phyloP scores from a whole-genome alignment of 2,329 filamentous ascomycete species.

The Phialophora verrucosa region DNA sequence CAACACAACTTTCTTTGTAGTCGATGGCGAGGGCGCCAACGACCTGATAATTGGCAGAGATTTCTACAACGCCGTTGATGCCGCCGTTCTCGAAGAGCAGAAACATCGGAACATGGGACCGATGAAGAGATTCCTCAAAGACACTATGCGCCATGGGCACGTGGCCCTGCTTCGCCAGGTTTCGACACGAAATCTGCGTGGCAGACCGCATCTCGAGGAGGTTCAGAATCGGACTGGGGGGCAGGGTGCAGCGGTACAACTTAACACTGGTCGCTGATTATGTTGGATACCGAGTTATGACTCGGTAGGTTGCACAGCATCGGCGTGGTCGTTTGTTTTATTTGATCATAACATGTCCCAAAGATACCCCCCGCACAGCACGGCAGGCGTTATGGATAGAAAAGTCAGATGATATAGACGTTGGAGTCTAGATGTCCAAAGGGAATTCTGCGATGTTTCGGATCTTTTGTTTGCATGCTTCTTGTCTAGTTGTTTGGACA shows the following conservation, averaged over 20 bases:
- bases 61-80: not conserved
- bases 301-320: conserved; percentile 1
- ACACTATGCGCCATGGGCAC: not conserved
- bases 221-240: not conserved
- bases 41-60: conserved; percentile 1
- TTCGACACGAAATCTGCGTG: not conserved
- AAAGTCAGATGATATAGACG: conserved; percentile 1
- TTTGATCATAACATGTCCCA: not conserved
- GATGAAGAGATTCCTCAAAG: not conserved
- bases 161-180: not conserved
- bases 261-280: not conserved
- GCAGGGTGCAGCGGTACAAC: not conserved
- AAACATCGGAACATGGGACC: not conserved
- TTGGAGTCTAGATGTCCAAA: not conserved
- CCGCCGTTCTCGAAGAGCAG: not conserved
- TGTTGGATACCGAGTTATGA: not conserved
- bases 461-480: not conserved
- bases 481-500: not conserved
- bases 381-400: not conserved
- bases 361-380: conserved; percentile 5
- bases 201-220: not conserved
- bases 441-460: not conserved
- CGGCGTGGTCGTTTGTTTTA: conserved; percentile 1
- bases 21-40: not conserved
- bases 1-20: conserved; percentile 4